Base-by-base conservation (phyloP, 805 yeast species). In the Saturnispora sekii region DNA sequence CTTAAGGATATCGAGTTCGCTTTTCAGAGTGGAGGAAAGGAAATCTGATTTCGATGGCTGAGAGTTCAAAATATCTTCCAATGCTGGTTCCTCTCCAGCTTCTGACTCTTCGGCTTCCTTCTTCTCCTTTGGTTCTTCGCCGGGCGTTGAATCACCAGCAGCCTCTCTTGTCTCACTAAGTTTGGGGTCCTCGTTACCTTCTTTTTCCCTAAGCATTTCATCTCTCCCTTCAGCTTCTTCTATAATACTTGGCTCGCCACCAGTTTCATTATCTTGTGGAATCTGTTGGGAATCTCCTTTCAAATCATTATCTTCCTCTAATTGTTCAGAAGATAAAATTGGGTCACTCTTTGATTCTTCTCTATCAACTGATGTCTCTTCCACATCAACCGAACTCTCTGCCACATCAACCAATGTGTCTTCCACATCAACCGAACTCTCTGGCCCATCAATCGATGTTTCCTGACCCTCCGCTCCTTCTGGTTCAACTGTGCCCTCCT, bases 1-100 rank as follows among this genome's bases (percentile, higher is more conserved):
- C 18, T 54, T 53, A 7, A 74, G 54, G n/a, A 57, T 52, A 5
- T 51, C 54, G 12, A 69, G 58, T 36, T 66, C 66, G 10, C 62
- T 52, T 44, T 64, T 59, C 28, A 66, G 57, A 29, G 59, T 54
- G 5, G 49, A 48, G 7, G 50, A 41, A n/a, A 59, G 41, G 21
- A 57, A 59, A 3, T 52, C 44, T 0, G 63, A 58, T 30, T 36
- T 29, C 6, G 21, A 12, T 38, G 54, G 54, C n/a, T 35, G 15
- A 4, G 45, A 45, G 5, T 51, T 40, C 5, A 54, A 44, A 15
- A 55, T 31, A 21, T 26, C 16, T n/a, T 43, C 46, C 7, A 14
- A 15, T 8, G 36, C 6, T 15, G 32, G n/a, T 14, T 32, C 37
- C 18, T 35, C 3, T 4, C 5, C 32, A 9, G 32, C 14, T 26